Percentiles rank a stretch among this genome's conserved stretches.
Evolutionary conservation across 768 basidiomycete species (phyloP).

Genomic region (Collybia sordida): DNA sequence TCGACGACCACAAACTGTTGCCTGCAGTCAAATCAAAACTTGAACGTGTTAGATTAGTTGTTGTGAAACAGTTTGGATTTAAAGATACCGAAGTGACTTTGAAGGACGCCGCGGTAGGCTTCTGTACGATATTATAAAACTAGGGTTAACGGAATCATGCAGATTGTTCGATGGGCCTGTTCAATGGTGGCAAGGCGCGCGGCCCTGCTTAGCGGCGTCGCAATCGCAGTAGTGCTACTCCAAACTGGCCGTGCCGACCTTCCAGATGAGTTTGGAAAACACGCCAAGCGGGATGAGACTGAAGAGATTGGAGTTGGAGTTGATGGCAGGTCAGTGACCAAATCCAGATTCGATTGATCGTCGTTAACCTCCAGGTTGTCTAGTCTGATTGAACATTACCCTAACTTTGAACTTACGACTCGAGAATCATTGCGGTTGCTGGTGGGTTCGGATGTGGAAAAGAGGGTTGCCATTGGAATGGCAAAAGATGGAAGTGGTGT

Average conservation of each 20-base stretch:
- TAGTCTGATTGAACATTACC: conserved; percentile 91
- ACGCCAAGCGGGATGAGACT: conserved; percentile 27
- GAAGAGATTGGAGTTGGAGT: conserved; percentile 79
- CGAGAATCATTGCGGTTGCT: conserved; percentile 72
- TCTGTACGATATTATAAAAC: neutral
- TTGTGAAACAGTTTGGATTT: conserved; percentile 65
- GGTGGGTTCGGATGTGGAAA: conserved; percentile 80
- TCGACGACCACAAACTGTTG: conserved; percentile 31
- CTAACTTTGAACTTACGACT: conserved; percentile 74
- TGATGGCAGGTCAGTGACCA: conserved; percentile 73
- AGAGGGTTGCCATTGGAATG: conserved; percentile 80
- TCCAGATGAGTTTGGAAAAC: conserved; percentile 34
- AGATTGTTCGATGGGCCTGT: conserved; percentile 82
- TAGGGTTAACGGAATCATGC: conserved; percentile 17
- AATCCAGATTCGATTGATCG: neutral
- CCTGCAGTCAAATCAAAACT: conserved; percentile 35
- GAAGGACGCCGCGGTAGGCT: conserved; percentile 54
- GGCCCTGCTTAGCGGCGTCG: conserved; percentile 80
- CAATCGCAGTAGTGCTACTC: conserved; percentile 80
- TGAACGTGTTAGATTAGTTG: conserved; percentile 55
- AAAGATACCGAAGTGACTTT: conserved; percentile 52
- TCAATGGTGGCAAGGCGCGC: conserved; percentile 80
- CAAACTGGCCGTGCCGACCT: conserved; percentile 75
- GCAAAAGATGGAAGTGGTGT: conserved; percentile 98
- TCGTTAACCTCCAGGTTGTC: neutral